Base-by-base conservation (phyloP, 2,329 filamentous ascomycete genomes). In the Beauveria pseudobassiana region DNA sequence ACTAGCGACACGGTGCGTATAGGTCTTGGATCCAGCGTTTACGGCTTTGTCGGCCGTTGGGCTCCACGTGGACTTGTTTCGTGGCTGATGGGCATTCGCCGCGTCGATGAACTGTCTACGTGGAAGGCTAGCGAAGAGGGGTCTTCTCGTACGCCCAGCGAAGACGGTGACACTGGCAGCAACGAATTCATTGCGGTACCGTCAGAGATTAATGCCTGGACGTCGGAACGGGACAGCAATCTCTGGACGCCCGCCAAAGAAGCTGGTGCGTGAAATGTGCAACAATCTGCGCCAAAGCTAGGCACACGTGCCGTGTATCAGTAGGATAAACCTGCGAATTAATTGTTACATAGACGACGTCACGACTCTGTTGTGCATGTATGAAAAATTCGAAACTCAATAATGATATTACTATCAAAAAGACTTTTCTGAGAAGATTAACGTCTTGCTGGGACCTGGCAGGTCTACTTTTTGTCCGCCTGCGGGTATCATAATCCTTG, bases 41-140 rank as follows among this genome's bases (percentile, higher is more conserved):
- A 98, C 74, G 89, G 90, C 45, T 81, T 97, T 34, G 88, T 98
- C 8, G 95, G 93, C 6, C 83, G 84, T 45, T 93, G 88, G 84
- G 82, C 89, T 26, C 93, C 95, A 1, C 81, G 84, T 22, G 82
- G 86, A 3, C 72, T 97, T 18, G 88, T 98, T n/a, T 87, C 87
- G 1, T 95, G 91, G 89, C 96, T 98, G 89, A 88, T 98, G 84
- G 92, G 92, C 12, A 83, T 93, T 62, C 80, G 87, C 64, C 78
- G 78, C 62, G 84, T 87, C 18, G 80, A 84, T 59, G 79, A 85
- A 71, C 74, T 86, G 52, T 79, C 78, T 54, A 72, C 78, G 2
- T 84, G 81, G 81, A 81, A 83, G 69, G 75, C 76, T 18, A 76
- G 72, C 5, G 73, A 72, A 51, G 74, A 74, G 49, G 74, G 72